These are phyloP conservation scores for Candida glucosophila DNA, from an alignment of 1,139 yeast genomes.

Conservation along the genomic window DNA sequence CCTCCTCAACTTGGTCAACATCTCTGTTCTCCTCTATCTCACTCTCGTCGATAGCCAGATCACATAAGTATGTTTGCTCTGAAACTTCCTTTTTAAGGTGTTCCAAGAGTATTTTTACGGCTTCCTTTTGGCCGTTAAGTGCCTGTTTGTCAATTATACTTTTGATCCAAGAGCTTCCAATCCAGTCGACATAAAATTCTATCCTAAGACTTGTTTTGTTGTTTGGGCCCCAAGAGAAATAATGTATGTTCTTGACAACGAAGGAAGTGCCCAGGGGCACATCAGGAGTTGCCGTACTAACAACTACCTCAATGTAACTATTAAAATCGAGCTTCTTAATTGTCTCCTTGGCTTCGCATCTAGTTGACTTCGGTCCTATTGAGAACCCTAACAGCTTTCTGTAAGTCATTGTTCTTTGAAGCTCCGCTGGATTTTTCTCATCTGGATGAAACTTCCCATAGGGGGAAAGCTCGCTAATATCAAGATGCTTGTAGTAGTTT, in stretches of 20 bases:
- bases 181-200: slow-evolving; percentile 44
- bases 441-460: slow-evolving; percentile 29
- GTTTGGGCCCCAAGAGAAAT: slow-evolving; percentile 38
- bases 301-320: slow-evolving; percentile 25
- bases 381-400: slow-evolving; percentile 42
- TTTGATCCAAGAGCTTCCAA: slow-evolving; percentile 50
- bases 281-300: slow-evolving; percentile 43
- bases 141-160: slow-evolving; percentile 46
- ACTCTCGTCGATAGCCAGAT: too few relatives aligned
- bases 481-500: slow-evolving; percentile 33
- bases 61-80: slow-evolving; percentile 13
- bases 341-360: slow-evolving; percentile 39
- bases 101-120: slow-evolving; percentile 22
- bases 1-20: too few relatives aligned
- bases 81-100: slow-evolving; percentile 23
- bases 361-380: slow-evolving; percentile 51
- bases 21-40: too few relatives aligned
- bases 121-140: slow-evolving; percentile 37
- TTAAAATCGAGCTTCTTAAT: slow-evolving; percentile 33
- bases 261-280: slow-evolving; percentile 55
- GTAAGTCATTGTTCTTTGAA: slow-evolving; percentile 33
- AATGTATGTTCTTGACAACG: slow-evolving; percentile 40
- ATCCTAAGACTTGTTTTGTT: slow-evolving; percentile 33
- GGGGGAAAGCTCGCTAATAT: slow-evolving; percentile 38
- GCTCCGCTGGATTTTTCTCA: slow-evolving; percentile 21